Conservation (phyloP, 768 basidiomycete genomes). For the Trametes coccinea region DNA sequence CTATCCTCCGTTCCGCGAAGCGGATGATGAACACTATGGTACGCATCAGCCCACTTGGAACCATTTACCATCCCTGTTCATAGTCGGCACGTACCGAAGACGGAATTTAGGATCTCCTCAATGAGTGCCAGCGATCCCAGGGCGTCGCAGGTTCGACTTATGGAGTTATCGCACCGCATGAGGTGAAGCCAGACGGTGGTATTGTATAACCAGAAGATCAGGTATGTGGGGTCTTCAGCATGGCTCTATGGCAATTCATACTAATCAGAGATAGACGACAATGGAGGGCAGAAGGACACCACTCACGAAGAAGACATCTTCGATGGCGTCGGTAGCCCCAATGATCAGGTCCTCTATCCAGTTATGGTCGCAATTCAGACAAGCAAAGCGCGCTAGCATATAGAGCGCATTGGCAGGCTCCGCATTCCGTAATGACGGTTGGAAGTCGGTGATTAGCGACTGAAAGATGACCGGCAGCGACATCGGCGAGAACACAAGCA, state of each 20-base stretch:
- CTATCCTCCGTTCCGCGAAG: slow-evolving; percentile 85
- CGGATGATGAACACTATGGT: slow-evolving; percentile 89
- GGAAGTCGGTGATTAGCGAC: slow-evolving; percentile 77
- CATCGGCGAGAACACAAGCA: slow-evolving; percentile 91
- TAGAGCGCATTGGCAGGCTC: slow-evolving; percentile 92
- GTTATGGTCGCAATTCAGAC: slow-evolving; percentile 81
- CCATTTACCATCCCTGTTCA: background rate
- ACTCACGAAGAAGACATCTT: slow-evolving; percentile 89
- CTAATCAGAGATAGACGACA: too few species aligned
- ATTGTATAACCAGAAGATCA: slow-evolving; percentile 96
- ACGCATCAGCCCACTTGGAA: background rate
- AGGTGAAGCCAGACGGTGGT: slow-evolving; percentile 88
- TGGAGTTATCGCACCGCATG: slow-evolving; percentile 79
- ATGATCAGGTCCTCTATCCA: slow-evolving; percentile 94
- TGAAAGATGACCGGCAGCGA: slow-evolving; percentile 78
- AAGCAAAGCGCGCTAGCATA: slow-evolving; percentile 91
- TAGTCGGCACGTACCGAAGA: slow-evolving; percentile 67
- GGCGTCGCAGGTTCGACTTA: slow-evolving; percentile 78
- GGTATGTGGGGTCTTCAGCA: slow-evolving; percentile 80
- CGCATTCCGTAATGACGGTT: slow-evolving; percentile 67
- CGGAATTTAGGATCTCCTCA: slow-evolving; percentile 91
- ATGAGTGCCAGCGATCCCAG: slow-evolving; percentile 83
- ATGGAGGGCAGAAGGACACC: too few species aligned
- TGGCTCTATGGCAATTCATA: slow-evolving; percentile 50
- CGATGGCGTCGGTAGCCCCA: slow-evolving; percentile 88